Evolutionary conservation across 805 yeast genomes (phyloP).

Genomic region (Lipomyces orientalis): DNA sequence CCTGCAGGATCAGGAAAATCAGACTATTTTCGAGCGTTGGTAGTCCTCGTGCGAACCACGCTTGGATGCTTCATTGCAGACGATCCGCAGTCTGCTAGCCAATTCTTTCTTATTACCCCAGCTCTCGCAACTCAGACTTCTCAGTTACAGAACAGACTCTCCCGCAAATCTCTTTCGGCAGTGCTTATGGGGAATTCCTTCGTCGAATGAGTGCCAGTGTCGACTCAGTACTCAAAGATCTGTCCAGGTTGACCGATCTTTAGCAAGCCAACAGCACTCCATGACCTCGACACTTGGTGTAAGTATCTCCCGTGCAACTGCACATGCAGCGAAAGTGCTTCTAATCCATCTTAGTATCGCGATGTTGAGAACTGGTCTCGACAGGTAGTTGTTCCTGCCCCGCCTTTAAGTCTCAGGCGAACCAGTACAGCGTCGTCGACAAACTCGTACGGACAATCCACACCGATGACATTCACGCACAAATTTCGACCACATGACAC

Average conservation of each 20-base stretch:
- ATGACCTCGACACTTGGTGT: constrained; percentile 20
- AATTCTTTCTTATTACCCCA: neutral
- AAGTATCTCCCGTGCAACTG: neutral
- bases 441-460: constrained; percentile 1
- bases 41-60: neutral
- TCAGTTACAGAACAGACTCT: neutral
- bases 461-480: constrained; percentile 2
- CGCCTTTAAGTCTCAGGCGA: constrained; percentile 18
- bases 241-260: neutral
- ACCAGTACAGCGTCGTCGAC: constrained; percentile 11
- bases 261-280: neutral
- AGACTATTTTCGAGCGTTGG: neutral
- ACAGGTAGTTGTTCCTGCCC: constrained; percentile 24
- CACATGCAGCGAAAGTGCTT: neutral
- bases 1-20: neutral
- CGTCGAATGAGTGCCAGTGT: no score
- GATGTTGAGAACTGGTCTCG: constrained; percentile 36
- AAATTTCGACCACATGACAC: neutral
- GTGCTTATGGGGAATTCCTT: no score
- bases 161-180: neutral
- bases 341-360: constrained; percentile 18
- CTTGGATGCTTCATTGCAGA: neutral
- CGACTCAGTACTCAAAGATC: neutral
- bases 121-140: neutral
- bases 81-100: neutral